Percentiles rank a stretch among this genome's conserved stretches.
These are phyloP conservation scores for Ustilago curta DNA, from an alignment of 1,284 basidiomycete species.

Conservation along the genomic window DNA sequence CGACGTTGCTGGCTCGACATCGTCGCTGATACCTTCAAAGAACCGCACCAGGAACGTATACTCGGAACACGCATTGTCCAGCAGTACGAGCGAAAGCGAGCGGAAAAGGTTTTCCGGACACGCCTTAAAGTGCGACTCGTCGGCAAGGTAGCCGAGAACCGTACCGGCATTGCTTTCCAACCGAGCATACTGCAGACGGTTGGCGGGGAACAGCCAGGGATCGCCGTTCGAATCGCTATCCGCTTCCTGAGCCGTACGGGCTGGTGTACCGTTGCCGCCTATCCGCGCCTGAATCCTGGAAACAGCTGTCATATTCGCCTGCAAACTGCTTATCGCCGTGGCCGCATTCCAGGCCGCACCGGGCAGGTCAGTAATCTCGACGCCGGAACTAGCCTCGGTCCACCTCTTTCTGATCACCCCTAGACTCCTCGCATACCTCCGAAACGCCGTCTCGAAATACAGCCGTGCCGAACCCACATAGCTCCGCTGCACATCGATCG, in stretches of 20 bases:
- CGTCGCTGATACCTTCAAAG: slow-evolving; percentile 45
- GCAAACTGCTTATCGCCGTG: neutral
- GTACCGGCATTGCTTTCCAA: slow-evolving; percentile 49
- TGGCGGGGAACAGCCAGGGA: slow-evolving; percentile 45
- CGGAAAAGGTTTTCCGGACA: slow-evolving; percentile 65
- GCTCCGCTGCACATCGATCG: slow-evolving; percentile 87
- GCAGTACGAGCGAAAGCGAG: slow-evolving; percentile 56
- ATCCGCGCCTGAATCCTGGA: neutral
- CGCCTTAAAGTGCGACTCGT: slow-evolving; percentile 51
- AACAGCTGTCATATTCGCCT: slow-evolving; percentile 17
- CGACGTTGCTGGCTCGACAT: neutral
- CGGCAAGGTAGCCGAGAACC: slow-evolving; percentile 63
- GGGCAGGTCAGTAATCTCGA: slow-evolving; percentile 19
- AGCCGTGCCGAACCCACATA: slow-evolving; percentile 86
- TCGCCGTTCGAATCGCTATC: slow-evolving; percentile 13
- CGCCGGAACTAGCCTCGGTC: slow-evolving; percentile 20
- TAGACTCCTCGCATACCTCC: slow-evolving; percentile 81
- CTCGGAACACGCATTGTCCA: slow-evolving; percentile 67
- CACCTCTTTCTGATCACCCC: slow-evolving; percentile 44
- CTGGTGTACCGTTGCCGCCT: slow-evolving; percentile 6
- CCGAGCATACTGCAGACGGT: slow-evolving; percentile 45
- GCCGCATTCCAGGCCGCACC: neutral
- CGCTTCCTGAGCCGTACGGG: too few species aligned
- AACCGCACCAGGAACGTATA: slow-evolving; percentile 65
- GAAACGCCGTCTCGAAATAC: slow-evolving; percentile 95